These are phyloP conservation scores for Aspergillus nomiae DNA, from an alignment of 2,329 filamentous ascomycete species.

Conservation along the genomic window DNA sequence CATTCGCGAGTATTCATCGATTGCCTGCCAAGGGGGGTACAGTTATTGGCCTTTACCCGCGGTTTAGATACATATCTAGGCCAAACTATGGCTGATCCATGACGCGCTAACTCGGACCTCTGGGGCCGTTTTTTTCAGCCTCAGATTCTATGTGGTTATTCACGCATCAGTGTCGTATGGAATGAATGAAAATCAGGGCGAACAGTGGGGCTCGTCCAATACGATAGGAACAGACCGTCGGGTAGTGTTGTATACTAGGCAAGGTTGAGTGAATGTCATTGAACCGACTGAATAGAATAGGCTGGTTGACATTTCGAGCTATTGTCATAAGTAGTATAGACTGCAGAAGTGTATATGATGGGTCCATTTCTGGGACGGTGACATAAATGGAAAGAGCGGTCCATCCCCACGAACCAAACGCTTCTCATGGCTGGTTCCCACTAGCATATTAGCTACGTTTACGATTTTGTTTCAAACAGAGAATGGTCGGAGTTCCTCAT, in stretches of 20 bases:
- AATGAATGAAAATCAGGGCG: not conserved
- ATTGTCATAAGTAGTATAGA: not conserved
- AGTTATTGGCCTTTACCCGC: not conserved
- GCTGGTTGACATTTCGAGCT: not conserved
- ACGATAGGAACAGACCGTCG: not conserved
- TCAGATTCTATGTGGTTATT: not conserved
- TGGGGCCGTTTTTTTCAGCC: not conserved
- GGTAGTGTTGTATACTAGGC: not conserved
- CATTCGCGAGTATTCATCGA: not conserved
- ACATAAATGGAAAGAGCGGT: not conserved
- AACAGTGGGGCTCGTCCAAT: slow-evolving; percentile 1
- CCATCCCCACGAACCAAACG: not conserved
- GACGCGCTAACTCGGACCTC: not conserved
- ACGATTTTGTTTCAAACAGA: slow-evolving; percentile 1
- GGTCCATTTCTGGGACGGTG: not conserved
- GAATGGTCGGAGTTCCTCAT: slow-evolving; percentile 45
- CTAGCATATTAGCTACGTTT: not conserved
- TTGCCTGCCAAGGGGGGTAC: not conserved
- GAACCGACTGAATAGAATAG: too few species aligned
- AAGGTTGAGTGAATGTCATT: not conserved
- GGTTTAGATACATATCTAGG: not conserved
- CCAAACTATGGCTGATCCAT: not conserved
- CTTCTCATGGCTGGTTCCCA: not conserved
- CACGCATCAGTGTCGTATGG: not conserved
- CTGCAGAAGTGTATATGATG: not conserved